Percentiles rank a stretch among this genome's conserved stretches.
These are phyloP conservation scores for Hymenotorrendiella dingleyae DNA, from an alignment of 2,329 filamentous ascomycete species.

Conservation along the genomic window DNA sequence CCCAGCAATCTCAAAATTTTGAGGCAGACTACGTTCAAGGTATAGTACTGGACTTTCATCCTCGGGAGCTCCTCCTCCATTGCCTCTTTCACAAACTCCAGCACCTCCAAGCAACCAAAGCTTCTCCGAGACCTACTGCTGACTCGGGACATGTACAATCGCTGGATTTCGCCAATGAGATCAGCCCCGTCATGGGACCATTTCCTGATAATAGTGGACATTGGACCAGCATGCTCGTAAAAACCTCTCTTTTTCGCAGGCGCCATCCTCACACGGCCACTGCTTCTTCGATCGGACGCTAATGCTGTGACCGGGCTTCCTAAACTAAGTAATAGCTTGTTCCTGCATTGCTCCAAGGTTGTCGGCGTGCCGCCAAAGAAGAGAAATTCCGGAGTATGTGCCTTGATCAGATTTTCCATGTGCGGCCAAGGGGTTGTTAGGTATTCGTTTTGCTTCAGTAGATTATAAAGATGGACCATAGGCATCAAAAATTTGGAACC, in stretches of 20 bases:
- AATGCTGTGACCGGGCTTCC: background rate
- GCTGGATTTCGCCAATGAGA: too few relatives aligned
- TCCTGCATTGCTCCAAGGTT: background rate
- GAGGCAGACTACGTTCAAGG: background rate
- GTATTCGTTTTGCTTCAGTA: background rate
- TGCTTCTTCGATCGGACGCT: background rate
- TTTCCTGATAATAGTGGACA: background rate
- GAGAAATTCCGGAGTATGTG: background rate
- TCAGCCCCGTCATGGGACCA: too few relatives aligned
- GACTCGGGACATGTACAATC: background rate
- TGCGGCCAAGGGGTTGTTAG: background rate
- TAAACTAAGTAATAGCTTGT: background rate
- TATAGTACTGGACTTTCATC: background rate
- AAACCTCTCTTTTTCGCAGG: background rate
- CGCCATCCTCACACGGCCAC: too few relatives aligned
- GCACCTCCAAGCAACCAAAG: background rate
- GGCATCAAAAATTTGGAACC: background rate
- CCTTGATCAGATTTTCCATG: conserved; percentile 2
- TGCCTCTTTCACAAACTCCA: background rate
- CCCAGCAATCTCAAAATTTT: background rate
- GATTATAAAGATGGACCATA: background rate
- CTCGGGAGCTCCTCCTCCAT: background rate
- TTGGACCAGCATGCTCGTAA: background rate
- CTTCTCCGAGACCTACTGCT: background rate
- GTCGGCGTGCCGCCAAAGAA: conserved; percentile 2